phyloP scores from a whole-genome alignment of 2,329 filamentous ascomycete species.

The Fusarium sambucinum region DNA sequence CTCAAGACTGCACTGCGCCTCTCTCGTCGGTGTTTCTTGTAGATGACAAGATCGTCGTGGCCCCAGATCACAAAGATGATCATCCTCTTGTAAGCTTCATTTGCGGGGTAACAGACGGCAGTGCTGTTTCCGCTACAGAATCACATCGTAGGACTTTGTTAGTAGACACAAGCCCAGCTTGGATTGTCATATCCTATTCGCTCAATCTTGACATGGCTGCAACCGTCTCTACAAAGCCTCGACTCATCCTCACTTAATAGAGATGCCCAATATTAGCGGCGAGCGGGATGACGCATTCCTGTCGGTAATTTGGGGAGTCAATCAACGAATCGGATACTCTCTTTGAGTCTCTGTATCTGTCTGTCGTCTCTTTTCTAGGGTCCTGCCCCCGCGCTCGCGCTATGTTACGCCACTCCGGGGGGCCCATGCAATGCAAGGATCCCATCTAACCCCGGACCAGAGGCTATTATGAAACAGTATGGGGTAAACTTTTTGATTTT shows the following conservation, averaged over 20 bases:
- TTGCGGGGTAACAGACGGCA: conserved; percentile 34
- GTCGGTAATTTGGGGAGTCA: conserved; percentile 41
- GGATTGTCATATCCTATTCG: too few relatives aligned
- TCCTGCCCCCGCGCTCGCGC: conserved; percentile 27
- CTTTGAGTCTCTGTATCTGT: not conserved
- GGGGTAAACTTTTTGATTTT: conserved; percentile 43
- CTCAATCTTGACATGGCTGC: conserved; percentile 5
- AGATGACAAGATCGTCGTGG: conserved; percentile 32
- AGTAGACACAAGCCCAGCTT: conserved; percentile 12
- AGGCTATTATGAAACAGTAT: conserved; percentile 51
- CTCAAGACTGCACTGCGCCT: conserved; percentile 24
- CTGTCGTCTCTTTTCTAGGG: conserved; percentile 14
- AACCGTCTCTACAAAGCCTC: not conserved
- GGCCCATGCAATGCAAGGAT: conserved; percentile 7
- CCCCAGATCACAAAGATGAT: conserved; percentile 16
- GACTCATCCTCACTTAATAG: conserved; percentile 1
- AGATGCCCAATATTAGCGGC: conserved; percentile 21
- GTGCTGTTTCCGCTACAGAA: not conserved
- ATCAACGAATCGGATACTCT: conserved; percentile 41
- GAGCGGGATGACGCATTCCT: conserved; percentile 48
- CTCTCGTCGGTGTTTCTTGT: conserved; percentile 3
- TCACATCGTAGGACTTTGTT: not conserved
- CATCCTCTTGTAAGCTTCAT: conserved; percentile 10
- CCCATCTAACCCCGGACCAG: conserved; percentile 18
- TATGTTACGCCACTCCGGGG: conserved; percentile 20